Evolutionary conservation across 352 stramenopile genomes (phyloP), one percentile per base, ranked within the genome.

Genomic region (Pythium dissimile): DNA sequence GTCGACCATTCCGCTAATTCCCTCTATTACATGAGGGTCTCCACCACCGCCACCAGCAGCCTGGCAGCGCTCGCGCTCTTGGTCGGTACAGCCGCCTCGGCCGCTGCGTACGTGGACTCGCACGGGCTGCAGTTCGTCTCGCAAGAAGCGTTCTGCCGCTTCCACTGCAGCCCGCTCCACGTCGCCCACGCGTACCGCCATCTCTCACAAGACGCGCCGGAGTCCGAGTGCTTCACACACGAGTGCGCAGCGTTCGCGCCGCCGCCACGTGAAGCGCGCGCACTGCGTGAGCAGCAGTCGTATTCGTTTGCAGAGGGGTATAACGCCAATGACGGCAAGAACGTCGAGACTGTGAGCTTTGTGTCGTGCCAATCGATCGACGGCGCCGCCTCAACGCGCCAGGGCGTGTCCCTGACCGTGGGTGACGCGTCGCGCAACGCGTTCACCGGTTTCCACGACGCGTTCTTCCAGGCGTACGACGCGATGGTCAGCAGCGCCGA

Each of bases 381-480:
- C 35, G 38, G 72, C 12, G 62, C 46, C 6, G 62, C 49, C 11
- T 48, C 51, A 37, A 45, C n/a, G n/a, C n/a, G n/a, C n/a, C n/a
- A n/a, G n/a, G n/a, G n/a, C n/a, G n/a, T n/a, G n/a, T n/a, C n/a
- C n/a, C n/a, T n/a, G n/a, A n/a, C n/a, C n/a, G n/a, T n/a, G n/a
- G n/a, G n/a, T n/a, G n/a, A n/a, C n/a, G 21, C 37, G 63, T 52
- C 54, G 60, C n/a, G n/a, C n/a, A n/a, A 73, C 31, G 71, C 84
- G 28, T 81, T 88, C 27, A 52, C 46, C 18, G 71, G 67, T 26
- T 86, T 89, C 51, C 67, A 86, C 49, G 62, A 75, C 20, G 69
- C 77, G 8, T 89, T 89, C 48, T 88, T 88, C 65, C 38, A 59
- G 12, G 80, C 77, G 24, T 88, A 82, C 41, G 75, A 92, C 66